Evolutionary conservation across 805 yeast species (phyloP).

Genomic region (Brettanomyces sp.): DNA sequence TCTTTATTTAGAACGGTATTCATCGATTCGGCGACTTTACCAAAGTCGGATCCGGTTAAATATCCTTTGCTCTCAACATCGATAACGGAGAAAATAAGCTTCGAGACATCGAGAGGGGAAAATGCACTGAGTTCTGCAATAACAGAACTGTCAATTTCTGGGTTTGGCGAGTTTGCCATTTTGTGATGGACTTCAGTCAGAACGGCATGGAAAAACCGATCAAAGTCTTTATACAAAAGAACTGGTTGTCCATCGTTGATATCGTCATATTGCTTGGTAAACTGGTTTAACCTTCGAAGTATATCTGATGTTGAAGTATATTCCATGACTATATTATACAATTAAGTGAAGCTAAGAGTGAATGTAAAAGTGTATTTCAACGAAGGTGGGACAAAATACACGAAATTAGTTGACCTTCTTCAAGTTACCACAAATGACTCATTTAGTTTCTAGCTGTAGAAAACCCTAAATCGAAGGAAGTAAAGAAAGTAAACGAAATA

Average conservation of each 20-base stretch:
- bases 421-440: too few relatives aligned
- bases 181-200: neutral
- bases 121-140: constrained; percentile 19
- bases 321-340: too few relatives aligned
- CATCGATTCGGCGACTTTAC: constrained; percentile 14
- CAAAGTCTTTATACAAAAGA: constrained; percentile 4
- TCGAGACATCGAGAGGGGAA: constrained; percentile 50
- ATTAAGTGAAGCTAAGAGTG: too few relatives aligned
- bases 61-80: constrained; percentile 67
- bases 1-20: neutral
- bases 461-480: too few relatives aligned
- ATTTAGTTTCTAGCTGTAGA: too few relatives aligned
- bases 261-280: neutral
- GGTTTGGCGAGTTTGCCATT: neutral
- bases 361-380: too few relatives aligned
- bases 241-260: neutral
- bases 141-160: neutral
- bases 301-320: too few relatives aligned
- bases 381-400: too few relatives aligned
- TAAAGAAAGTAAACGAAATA: too few relatives aligned
- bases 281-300: too few relatives aligned
- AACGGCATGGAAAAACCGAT: neutral
- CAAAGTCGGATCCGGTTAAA: constrained; percentile 50
- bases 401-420: too few relatives aligned
- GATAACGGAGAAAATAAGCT: constrained; percentile 70